Evolutionary conservation across 352 stramenopile genomes (phyloP).

Genomic region (Phytophthora fragariae): DNA sequence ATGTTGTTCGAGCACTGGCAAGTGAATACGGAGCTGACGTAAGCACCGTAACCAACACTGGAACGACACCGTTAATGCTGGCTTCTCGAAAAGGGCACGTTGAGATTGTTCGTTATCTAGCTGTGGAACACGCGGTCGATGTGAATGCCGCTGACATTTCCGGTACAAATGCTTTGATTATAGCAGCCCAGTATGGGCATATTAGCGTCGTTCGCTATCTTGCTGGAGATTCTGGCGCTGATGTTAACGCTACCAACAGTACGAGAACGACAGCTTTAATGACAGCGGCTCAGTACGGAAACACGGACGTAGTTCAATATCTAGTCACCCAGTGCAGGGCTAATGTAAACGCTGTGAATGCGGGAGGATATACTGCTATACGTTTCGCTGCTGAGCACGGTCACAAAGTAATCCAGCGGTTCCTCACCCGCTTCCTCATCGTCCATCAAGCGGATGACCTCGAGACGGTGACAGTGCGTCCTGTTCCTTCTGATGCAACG

Average conservation of each 20-base stretch:
- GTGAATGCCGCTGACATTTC: not conserved
- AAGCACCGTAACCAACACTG: constrained; percentile 4
- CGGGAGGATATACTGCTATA: constrained; percentile 3
- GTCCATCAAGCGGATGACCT: not conserved
- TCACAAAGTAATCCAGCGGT: not conserved
- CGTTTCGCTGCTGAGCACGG: not conserved
- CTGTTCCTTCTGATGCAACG: not conserved
- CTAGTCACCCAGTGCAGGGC: not conserved
- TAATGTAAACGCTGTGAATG: not conserved
- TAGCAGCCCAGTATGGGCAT: not conserved
- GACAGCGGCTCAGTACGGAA: not conserved
- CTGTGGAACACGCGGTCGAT: not conserved
- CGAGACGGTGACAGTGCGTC: not conserved
- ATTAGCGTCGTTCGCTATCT: not conserved
- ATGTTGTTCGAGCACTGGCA: not conserved
- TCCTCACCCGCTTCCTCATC: not conserved
- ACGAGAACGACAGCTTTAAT: constrained; percentile 5
- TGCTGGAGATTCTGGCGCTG: not conserved
- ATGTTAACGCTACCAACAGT: constrained; percentile 7
- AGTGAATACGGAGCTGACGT: not conserved
- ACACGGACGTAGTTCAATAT: not conserved
- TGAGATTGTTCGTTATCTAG: not conserved
- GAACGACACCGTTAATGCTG: constrained; percentile 1
- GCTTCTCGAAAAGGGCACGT: not conserved
- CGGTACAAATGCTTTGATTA: not conserved